Base-by-base conservation (phyloP, 371 early-diverging fungal species). In the Mortierella sp. region DNA sequence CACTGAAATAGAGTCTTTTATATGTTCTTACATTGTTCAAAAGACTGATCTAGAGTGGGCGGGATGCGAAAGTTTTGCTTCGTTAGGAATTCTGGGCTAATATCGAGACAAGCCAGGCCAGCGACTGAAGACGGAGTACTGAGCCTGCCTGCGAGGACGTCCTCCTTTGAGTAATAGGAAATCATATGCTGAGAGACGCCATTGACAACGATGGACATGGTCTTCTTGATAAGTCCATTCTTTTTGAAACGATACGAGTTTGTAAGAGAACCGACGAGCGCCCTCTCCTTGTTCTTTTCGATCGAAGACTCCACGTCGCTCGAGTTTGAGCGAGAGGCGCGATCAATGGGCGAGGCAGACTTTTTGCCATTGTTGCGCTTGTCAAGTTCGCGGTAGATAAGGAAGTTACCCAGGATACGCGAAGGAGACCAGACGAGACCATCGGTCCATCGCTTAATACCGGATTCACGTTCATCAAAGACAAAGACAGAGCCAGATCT, bases 401-500 rank as follows among this genome's bases (percentile, higher is more conserved):
- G 75, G 72, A 94, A 95, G 81, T 92, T 91, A 45, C 94, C 94
- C 36, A 91, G 87, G 3, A 94, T 92, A 36, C 96, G 90, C 38
- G 94, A 94, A 8, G 96, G 94, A 24, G 94, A 93, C 96, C 96
- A 95, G 22, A 90, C 88, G 28, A 90, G 86, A 16, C 96, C 95
- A 81, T 96, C 96, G 2, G 96, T 96, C 96, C 96, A 96, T 48
- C 96, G 86, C 68, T 93, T 93, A 79, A 96, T 95, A 9, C 96
- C 94, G 0, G 92, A 89, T 67, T 94, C 94, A 47, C 90, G 90
- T 77, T 94, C 95, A 74, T 93, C 93, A 89, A 91, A 94, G 33
- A 94, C 89, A 77, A 92, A 95, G 22, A 94, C 91, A 0, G 94
- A 88, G 1, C 94, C 94, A 2, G 94, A 90, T 32, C 84, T 86